Evolutionary conservation across 2,329 filamentous ascomycete species (phyloP), one percentile per base, ranked within the genome.

Genomic region (Pseudocercospora fijiensis): DNA sequence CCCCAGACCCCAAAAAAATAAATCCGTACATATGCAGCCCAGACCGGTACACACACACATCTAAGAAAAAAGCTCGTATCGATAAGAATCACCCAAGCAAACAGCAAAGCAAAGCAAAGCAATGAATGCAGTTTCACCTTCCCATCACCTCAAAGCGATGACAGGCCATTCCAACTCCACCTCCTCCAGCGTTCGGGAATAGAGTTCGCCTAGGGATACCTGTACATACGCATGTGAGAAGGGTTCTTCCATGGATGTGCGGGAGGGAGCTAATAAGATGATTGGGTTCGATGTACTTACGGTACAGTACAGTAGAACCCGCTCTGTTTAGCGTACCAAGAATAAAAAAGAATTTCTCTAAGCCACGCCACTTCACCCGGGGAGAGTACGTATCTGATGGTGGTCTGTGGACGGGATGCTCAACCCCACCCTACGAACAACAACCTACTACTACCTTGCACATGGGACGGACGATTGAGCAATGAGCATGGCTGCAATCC

Each of bases 41-140:
- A n/a, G n/a, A n/a, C n/a, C n/a, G n/a, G n/a, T n/a, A n/a, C n/a
- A n/a, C n/a, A n/a, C n/a, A n/a, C n/a, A n/a, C n/a, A n/a, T n/a
- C 7, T 13, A 37, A 37, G 13, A 37, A 37, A 8, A 37, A 37
- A 37, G 7, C 30, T 8, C 30, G 30, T 37, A 37, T 37, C 13
- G 7, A 37, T 37, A 37, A n/a, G n/a, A n/a, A n/a, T n/a, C n/a
- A n/a, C n/a, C n/a, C n/a, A n/a, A n/a, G n/a, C n/a, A n/a, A n/a
- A n/a, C 30, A 8, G 30, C 26, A 24, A 24, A 30, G 24, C 43
- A n/a, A n/a, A n/a, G n/a, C n/a, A n/a, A 27, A 27, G 41, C 37
- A 60, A 37, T 49, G 58, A 61, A 56, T 22, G 33, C 43, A 28
- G 65, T 66, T 64, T 66, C 65, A 66, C n/a, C 28, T 51, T 52